phyloP scores from a whole-genome alignment of 2,329 filamentous ascomycete genomes.

The Scopulariopsis brevicaulis region DNA sequence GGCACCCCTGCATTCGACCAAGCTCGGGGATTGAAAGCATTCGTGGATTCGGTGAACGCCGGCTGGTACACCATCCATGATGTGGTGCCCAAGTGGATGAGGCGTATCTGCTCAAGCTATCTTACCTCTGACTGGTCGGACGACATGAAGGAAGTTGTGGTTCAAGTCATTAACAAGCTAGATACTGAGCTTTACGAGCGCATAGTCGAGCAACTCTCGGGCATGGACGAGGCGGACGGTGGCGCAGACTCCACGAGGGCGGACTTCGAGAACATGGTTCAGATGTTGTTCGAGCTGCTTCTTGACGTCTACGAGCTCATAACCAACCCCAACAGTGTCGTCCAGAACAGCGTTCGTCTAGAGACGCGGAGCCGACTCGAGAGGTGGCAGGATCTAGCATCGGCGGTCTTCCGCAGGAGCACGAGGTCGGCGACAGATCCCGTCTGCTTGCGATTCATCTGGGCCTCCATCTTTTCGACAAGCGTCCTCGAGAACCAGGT shows the following conservation, averaged over 20 bases:
- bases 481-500: slow-evolving; percentile 40
- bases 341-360: slow-evolving; percentile 33
- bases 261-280: slow-evolving; percentile 25
- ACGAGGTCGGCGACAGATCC: slow-evolving; percentile 20
- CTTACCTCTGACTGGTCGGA: slow-evolving; percentile 45
- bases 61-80: slow-evolving; percentile 44
- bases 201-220: slow-evolving; percentile 27
- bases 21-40: slow-evolving; percentile 35
- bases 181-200: slow-evolving; percentile 40
- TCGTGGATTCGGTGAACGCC: slow-evolving; percentile 35
- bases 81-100: slow-evolving; percentile 47
- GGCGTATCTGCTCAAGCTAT: slow-evolving; percentile 37
- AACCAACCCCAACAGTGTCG: slow-evolving; percentile 43
- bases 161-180: slow-evolving; percentile 41
- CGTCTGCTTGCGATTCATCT: slow-evolving; percentile 41
- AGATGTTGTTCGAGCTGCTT: slow-evolving; percentile 52
- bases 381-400: slow-evolving; percentile 40
- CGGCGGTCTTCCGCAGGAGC: slow-evolving; percentile 27
- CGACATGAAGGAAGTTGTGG: slow-evolving; percentile 40
- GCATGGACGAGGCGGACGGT: slow-evolving; percentile 4
- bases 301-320: slow-evolving; percentile 49
- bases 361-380: slow-evolving; percentile 37
- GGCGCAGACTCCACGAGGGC: slow-evolving; percentile 4
- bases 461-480: slow-evolving; percentile 43
- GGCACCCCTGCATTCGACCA: slow-evolving; percentile 40